Conservation (phyloP, 805 yeast species). For the Lipomyces japonicus region DNA sequence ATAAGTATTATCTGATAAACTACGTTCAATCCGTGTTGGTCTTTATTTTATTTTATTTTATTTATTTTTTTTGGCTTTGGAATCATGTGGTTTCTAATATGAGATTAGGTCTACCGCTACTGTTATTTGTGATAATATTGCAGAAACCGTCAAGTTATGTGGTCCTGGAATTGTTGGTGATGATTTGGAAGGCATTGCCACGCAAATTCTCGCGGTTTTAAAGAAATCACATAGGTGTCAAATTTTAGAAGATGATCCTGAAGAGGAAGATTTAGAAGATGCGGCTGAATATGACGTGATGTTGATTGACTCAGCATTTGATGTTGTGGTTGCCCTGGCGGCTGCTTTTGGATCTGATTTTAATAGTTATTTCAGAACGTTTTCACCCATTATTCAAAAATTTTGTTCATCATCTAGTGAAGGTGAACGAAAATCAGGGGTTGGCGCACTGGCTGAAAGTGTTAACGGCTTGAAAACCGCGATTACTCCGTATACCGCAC, state of each 20-base stretch:
- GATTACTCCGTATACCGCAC: constrained; percentile 62
- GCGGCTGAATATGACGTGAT: constrained; percentile 51
- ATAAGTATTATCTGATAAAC: constrained; percentile 9
- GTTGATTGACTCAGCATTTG: constrained; percentile 78
- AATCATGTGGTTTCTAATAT: neutral
- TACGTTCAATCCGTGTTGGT: neutral
- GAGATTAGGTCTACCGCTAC: constrained; percentile 50
- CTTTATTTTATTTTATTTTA: neutral
- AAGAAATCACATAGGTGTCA: constrained; percentile 84
- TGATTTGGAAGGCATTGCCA: constrained; percentile 63
- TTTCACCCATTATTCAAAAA: constrained; percentile 59
- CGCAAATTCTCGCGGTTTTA: constrained; percentile 65
- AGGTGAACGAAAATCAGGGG: constrained; percentile 74
- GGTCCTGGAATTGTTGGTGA: constrained; percentile 67
- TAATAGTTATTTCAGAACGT: constrained; percentile 62
- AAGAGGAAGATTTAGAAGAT: constrained; percentile 32
- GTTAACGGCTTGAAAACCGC: constrained; percentile 64
- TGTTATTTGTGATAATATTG: constrained; percentile 67
- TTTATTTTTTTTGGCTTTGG: neutral
- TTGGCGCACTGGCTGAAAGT: constrained; percentile 90
- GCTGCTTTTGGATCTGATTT: constrained; percentile 77
- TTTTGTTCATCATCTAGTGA: constrained; percentile 60
- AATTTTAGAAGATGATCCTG: constrained; percentile 62
- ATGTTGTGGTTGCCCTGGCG: constrained; percentile 75
- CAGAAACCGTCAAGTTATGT: constrained; percentile 61